Evolutionary conservation across 2,329 filamentous ascomycete species (phyloP).

Genomic region (Sporothrix luriei): DNA sequence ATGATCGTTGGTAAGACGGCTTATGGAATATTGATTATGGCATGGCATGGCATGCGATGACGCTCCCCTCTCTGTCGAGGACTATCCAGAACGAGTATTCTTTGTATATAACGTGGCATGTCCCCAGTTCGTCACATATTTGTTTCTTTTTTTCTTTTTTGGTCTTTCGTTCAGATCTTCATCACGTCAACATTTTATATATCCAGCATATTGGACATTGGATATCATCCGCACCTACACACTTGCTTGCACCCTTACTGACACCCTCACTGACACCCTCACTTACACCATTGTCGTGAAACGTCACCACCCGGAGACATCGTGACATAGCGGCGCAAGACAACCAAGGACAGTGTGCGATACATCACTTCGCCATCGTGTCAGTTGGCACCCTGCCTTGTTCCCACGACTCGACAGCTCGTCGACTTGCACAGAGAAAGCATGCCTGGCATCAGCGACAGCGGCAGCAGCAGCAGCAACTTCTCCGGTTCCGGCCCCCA

Average conservation of each 20-base stretch:
- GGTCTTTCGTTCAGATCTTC: not conserved
- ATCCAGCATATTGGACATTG: not conserved
- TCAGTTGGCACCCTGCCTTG: not conserved
- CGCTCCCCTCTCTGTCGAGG: slow-evolving; percentile 11
- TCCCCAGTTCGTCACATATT: not conserved
- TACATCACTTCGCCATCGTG: not conserved
- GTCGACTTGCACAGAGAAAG: slow-evolving; percentile 17
- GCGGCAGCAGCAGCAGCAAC: slow-evolving; percentile 29
- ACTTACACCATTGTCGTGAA: not conserved
- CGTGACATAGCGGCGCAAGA: not conserved
- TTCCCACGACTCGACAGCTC: slow-evolving; percentile 21
- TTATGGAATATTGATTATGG: slow-evolving; percentile 6
- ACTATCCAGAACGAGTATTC: not conserved
- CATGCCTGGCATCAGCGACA: slow-evolving; percentile 32
- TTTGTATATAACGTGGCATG: slow-evolving; percentile 22
- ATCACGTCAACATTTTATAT: not conserved
- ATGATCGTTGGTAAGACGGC: slow-evolving; percentile 1
- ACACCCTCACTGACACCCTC: not conserved
- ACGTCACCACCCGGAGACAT: slow-evolving; percentile 5
- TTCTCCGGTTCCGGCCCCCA: slow-evolving; percentile 31
- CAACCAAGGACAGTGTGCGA: not conserved
- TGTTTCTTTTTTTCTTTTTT: not conserved
- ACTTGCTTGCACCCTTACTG: not conserved
- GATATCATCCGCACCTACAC: not conserved
- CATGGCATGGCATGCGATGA: not conserved